Base-by-base conservation (phyloP, 108 stramenopile genomes). In the Cyclotella sp. region DNA sequence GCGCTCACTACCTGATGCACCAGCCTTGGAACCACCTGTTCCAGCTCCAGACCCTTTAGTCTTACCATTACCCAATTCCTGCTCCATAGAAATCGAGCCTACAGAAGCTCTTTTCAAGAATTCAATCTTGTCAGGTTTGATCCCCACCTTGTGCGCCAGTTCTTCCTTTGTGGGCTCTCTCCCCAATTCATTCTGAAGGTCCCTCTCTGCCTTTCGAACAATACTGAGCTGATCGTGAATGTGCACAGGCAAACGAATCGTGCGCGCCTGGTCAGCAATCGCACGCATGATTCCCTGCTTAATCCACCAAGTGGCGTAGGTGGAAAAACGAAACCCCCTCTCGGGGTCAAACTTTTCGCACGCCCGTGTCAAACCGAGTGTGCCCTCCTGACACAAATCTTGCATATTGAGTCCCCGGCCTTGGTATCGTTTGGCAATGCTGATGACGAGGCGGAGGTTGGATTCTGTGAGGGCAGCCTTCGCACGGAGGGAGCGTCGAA, bases 271-370 rank as follows among this genome's bases (percentile, higher is more conserved):
- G 73, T 96, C 95, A 6, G 96, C 96, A 79, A 97, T 93, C 42
- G 97, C 97, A 63, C 97, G 85, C 92, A 94, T 91, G 58, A 98
- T 91, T 55, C 91, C 82, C 85, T 98, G 97, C 78, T 95, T 95
- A 71, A 99, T 96, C 98, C 98, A 99, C 96, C 95, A 99, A 18
- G 96, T 93, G 28, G 97, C 97, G 73, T 99, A 99, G n/a, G 98
- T 98, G 57, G 91, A 94, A 80, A 99, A 97, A 27, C 92, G 91
- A 73, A 97, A 97, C 39, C 97, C 97, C 15, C 85, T 69, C 68
- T 92, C 92, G 11, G 97, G 97, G 76, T 99, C 97, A 77, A 96
- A 99, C 82, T 97, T 97, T 72, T 98, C 98, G 22, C 93, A 95
- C 0, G 98, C 98, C 45, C 93, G 82, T 24, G 96, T 91, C 21